Conservation (phyloP, 2,329 filamentous ascomycete species). For the Microcyclospora tardicrescens region DNA sequence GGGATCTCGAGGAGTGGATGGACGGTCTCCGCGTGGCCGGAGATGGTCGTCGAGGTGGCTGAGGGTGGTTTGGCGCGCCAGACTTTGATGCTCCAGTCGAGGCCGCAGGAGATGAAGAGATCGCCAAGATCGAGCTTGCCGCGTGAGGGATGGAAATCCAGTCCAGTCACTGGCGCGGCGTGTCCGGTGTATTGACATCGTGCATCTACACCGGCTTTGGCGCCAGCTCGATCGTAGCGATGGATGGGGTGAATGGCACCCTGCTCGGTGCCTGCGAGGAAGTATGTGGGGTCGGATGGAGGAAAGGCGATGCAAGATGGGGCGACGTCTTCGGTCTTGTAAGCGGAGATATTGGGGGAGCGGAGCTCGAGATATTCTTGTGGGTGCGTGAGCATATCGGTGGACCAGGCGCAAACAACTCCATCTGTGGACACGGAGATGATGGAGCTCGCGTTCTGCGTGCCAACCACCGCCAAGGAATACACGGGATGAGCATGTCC, state of each 20-base stretch:
- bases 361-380: constrained; percentile 86
- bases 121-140: constrained; percentile 92
- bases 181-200: constrained; percentile 82
- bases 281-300: constrained; percentile 89
- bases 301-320: constrained; percentile 93
- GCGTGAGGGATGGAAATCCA: constrained; percentile 85
- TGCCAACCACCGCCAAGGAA: constrained; percentile 87
- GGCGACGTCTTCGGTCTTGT: constrained; percentile 72
- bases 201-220: constrained; percentile 87
- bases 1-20: constrained; percentile 74
- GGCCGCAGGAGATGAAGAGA: constrained; percentile 75
- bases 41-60: constrained; percentile 44
- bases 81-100: constrained; percentile 95
- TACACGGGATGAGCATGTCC: constrained; percentile 94
- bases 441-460: constrained; percentile 97
- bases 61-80: constrained; percentile 86
- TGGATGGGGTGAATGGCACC: constrained; percentile 94
- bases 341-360: constrained; percentile 64
- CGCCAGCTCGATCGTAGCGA: constrained; percentile 90
- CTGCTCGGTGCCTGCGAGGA: constrained; percentile 93
- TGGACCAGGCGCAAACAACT: constrained; percentile 91
- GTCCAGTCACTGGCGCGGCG: constrained; percentile 85
- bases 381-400: constrained; percentile 94
- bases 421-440: constrained; percentile 94
- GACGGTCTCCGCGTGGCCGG: constrained; percentile 25